Evolutionary conservation across 78 protist genomes (phyloP).

Genomic region (Polysphondylium violaceum): DNA sequence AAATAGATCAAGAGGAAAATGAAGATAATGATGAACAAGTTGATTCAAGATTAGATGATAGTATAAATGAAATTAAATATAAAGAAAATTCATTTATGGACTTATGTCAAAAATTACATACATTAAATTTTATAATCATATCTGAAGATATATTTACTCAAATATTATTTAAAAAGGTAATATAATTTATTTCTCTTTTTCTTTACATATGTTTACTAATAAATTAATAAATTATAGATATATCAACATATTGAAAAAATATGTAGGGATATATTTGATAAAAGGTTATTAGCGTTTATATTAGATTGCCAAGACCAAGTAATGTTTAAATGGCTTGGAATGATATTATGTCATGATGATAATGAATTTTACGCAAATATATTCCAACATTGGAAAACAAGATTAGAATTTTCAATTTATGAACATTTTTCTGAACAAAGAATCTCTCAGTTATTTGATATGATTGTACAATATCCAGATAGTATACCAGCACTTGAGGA

Average conservation of each 20-base stretch:
- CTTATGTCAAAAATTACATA: constrained; percentile 15
- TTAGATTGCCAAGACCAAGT: constrained; percentile 30
- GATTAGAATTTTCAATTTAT: constrained; percentile 64
- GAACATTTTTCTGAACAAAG: constrained; percentile 79
- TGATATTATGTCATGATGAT: constrained; percentile 20
- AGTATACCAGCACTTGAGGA: constrained; percentile 77
- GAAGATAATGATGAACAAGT: constrained; percentile 8
- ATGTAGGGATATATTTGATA: constrained; percentile 48
- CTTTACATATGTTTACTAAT: not conserved
- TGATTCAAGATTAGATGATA: constrained; percentile 55
- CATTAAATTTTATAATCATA: constrained; percentile 27
- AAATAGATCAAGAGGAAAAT: constrained; percentile 32
- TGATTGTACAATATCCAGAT: constrained; percentile 88
- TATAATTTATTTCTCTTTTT: not conserved
- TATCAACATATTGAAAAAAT: constrained; percentile 47
- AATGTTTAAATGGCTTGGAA: constrained; percentile 61
- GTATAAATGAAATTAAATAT: constrained; percentile 32
- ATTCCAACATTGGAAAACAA: constrained; percentile 67
- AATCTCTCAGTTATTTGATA: constrained; percentile 89
- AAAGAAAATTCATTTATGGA: constrained; percentile 55
- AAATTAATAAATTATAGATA: constrained; percentile 4
- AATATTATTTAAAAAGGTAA: constrained; percentile 32
- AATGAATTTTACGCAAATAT: not conserved
- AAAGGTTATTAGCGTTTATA: constrained; percentile 13
- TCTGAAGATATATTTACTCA: constrained; percentile 54